phyloP scores from a whole-genome alignment of 176 grass and related monocot species.

The Triticum dicoccoides region DNA sequence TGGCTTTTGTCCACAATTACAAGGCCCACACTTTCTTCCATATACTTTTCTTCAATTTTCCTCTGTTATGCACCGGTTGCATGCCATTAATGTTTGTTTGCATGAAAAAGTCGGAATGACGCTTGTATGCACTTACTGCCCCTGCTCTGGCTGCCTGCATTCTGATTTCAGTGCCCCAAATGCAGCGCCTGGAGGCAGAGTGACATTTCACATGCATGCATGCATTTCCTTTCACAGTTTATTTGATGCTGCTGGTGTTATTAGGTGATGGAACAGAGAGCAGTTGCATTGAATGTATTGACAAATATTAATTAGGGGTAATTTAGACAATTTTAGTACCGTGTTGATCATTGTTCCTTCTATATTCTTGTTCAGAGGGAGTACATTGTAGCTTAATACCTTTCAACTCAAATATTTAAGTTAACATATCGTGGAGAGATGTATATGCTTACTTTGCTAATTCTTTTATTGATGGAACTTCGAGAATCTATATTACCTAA shows the following conservation, averaged over 20 bases:
- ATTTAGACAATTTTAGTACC: neutral
- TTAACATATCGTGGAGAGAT: neutral
- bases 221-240: slow-evolving; percentile 3
- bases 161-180: neutral
- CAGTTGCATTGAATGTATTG: neutral
- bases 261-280: neutral
- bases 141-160: neutral
- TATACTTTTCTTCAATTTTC: neutral
- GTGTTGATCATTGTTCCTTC: neutral
- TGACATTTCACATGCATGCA: neutral
- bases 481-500: neutral
- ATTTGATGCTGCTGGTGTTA: slow-evolving; percentile 9
- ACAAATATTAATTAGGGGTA: neutral
- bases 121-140: neutral
- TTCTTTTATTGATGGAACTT: neutral
- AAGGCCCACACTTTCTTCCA: neutral
- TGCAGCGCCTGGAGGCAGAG: neutral
- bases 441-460: slow-evolving; percentile 1
- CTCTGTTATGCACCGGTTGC: neutral
- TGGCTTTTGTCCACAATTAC: neutral
- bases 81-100: neutral
- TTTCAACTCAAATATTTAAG: neutral
- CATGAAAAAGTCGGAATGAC: neutral
- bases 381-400: neutral
- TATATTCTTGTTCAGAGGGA: neutral